Base-by-base conservation (phyloP, 257 asterid genomes). In the Solanum rostratum region DNA sequence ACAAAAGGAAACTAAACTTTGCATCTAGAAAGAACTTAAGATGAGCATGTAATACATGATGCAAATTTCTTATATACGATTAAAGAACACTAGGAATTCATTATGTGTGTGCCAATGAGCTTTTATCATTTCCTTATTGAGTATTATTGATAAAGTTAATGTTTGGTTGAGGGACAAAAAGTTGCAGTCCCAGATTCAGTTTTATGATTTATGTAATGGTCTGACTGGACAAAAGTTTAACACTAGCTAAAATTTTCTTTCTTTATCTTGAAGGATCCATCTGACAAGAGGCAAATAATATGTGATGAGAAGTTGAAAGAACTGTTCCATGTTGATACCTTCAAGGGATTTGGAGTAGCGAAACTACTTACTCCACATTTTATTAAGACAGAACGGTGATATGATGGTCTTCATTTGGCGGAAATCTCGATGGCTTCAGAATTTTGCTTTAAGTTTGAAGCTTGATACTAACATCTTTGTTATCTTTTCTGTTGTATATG, bases 291-390 rank as follows among this genome's bases (percentile, higher is more conserved):
- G 91, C 94, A 89, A 89, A 93, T 95, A 86, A 2, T 94, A 84
- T 91, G 99, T 20, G 99, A 96, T 82, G 98, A 93, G 89, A 96
- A 92, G 94, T 96, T 93, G 92, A 95, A 94, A 88, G 97, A 96
- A 83, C 98, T 93, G 68, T 91, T 94, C 86, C 82, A 91, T 62
- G 91, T 93, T 41, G 98, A 95, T 81, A 91, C 95, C 76, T 95
- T 93, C 90, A 82, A 69, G 82, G 98, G 97, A 81, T 93, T 93
- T 84, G 80, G 93, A 14, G 93, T 96, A 49, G 39, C 92, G 20
- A 95, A 96, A 84, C 89, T 88, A 76, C 91, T 93, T 53, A 90
- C 91, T 68, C 83, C 87, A 60, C 98, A 94, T 89, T 86, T 96
- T 87, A 84, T 91, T 81, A 94, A 93, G 91, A 33, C 87, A 24